These are phyloP conservation scores for Baorangia bicolor DNA, from an alignment of 768 basidiomycete genomes.

Conservation along the genomic window DNA sequence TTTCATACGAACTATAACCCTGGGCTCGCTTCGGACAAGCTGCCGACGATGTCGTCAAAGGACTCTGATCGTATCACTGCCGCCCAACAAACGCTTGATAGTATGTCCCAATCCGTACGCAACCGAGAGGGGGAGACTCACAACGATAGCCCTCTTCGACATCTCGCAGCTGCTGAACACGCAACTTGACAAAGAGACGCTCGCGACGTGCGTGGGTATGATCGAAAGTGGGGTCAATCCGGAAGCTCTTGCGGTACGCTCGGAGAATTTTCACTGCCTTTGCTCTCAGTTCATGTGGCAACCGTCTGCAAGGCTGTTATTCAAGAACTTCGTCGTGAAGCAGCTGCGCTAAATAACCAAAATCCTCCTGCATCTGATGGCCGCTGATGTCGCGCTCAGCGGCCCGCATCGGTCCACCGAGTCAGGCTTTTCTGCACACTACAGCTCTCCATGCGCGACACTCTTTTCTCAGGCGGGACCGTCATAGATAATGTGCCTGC, in stretches of 20 bases:
- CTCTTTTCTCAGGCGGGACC: neutral
- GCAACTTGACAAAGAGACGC: conserved; percentile 82
- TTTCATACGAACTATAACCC: neutral
- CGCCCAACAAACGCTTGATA: conserved; percentile 70
- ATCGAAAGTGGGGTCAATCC: conserved; percentile 93
- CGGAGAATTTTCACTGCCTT: conserved; percentile 4
- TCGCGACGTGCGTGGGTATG: conserved; percentile 90
- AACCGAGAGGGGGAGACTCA: conserved; percentile 4
- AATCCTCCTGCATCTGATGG: conserved; percentile 19
- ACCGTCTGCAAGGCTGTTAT: conserved; percentile 63
- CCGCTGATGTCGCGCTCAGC: conserved; percentile 16
- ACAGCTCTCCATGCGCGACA: neutral
- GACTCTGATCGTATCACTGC: conserved; percentile 61
- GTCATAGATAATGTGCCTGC: conserved; percentile 10
- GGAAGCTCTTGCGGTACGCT: conserved; percentile 81
- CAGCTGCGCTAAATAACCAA: conserved; percentile 39
- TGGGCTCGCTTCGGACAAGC: neutral
- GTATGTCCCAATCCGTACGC: conserved; percentile 39
- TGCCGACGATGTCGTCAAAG: conserved; percentile 37
- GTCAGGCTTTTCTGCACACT: neutral
- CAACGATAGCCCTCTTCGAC: conserved; percentile 67
- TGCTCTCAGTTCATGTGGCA: conserved; percentile 2
- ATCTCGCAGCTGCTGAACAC: conserved; percentile 89
- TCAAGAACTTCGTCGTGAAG: conserved; percentile 78
- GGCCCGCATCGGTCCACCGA: neutral